These are phyloP conservation scores for Aphanomyces stellatus DNA, from an alignment of 352 stramenopile species.

Conservation along the genomic window DNA sequence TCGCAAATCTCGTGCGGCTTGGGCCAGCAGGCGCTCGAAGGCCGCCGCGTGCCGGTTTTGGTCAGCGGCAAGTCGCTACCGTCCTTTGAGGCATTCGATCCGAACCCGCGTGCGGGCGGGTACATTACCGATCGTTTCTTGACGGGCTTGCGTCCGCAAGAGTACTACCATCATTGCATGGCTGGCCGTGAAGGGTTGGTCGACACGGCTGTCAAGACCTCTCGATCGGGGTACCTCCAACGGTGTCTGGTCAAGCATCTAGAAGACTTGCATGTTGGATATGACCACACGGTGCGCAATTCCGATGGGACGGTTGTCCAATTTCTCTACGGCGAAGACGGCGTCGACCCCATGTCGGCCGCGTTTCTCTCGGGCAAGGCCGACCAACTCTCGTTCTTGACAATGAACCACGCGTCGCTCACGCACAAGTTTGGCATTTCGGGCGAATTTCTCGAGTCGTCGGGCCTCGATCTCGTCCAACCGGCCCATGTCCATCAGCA, in stretches of 20 bases:
- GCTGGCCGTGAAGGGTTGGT: slow-evolving; percentile 97
- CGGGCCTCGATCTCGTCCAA: slow-evolving; percentile 86
- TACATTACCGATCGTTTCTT: slow-evolving; percentile 99
- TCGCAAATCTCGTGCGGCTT: slow-evolving; percentile 98
- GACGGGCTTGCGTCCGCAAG: slow-evolving; percentile 92
- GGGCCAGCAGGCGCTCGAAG: slow-evolving; percentile 99
- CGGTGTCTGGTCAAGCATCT: slow-evolving; percentile 99
- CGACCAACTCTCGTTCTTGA: slow-evolving; percentile 91
- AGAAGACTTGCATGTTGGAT: slow-evolving; percentile 95
- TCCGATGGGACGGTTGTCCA: slow-evolving; percentile 96
- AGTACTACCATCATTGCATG: slow-evolving; percentile 99
- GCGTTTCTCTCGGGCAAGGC: slow-evolving; percentile 93
- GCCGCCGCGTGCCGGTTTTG: slow-evolving; percentile 96
- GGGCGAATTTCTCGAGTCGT: slow-evolving; percentile 81
- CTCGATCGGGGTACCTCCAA: slow-evolving; percentile 98
- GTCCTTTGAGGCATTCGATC: slow-evolving; percentile 97
- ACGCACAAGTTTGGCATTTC: slow-evolving; percentile 90
- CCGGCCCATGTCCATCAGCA: slow-evolving; percentile 68
- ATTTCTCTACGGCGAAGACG: slow-evolving; percentile 99
- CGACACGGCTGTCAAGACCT: slow-evolving; percentile 99
- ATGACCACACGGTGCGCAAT: slow-evolving; percentile 99
- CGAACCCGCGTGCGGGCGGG: slow-evolving; percentile 94
- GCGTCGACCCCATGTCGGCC: slow-evolving; percentile 94
- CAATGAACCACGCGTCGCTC: slow-evolving; percentile 94
- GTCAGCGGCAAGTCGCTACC: slow-evolving; percentile 96